phyloP scores from a whole-genome alignment of 768 basidiomycete genomes.

The Hemileccinum impolitum region DNA sequence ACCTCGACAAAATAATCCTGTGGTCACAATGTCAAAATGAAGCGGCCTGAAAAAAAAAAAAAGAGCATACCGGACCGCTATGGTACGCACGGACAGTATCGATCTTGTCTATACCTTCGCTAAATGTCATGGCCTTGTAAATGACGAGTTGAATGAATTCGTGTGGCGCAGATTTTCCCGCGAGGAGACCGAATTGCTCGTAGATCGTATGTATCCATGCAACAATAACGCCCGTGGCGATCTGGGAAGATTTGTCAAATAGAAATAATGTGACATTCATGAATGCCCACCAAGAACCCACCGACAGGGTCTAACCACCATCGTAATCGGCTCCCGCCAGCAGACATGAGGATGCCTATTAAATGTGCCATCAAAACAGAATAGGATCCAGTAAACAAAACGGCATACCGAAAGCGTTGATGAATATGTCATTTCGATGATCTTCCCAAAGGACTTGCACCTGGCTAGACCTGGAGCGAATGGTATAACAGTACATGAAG shows the following conservation, averaged over 20 bases:
- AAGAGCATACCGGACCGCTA: constrained; percentile 62
- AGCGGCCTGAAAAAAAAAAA: not conserved
- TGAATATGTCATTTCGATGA: constrained; percentile 89
- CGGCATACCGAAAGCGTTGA: constrained; percentile 68
- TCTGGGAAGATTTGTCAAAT: constrained; percentile 40
- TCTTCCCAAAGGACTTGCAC: constrained; percentile 97
- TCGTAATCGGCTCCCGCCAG: constrained; percentile 70
- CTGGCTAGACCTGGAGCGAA: constrained; percentile 82
- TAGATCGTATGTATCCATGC: constrained; percentile 78
- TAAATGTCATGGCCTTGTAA: constrained; percentile 89
- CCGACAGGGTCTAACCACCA: constrained; percentile 88
- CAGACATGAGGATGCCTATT: constrained; percentile 82
- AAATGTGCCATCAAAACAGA: constrained; percentile 1
- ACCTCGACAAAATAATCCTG: constrained; percentile 93
- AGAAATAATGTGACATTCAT: not conserved
- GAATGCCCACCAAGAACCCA: constrained; percentile 59
- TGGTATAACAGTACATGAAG: constrained; percentile 81
- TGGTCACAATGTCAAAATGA: not conserved
- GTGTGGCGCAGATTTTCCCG: constrained; percentile 88
- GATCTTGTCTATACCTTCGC: constrained; percentile 77
- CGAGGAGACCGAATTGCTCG: constrained; percentile 78
- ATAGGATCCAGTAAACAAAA: not conserved
- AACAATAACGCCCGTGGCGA: constrained; percentile 72
- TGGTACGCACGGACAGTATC: constrained; percentile 95
- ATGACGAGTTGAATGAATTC: constrained; percentile 89